phyloP scores from a whole-genome alignment of 257 asterid genomes.

The Solanum rostratum region DNA sequence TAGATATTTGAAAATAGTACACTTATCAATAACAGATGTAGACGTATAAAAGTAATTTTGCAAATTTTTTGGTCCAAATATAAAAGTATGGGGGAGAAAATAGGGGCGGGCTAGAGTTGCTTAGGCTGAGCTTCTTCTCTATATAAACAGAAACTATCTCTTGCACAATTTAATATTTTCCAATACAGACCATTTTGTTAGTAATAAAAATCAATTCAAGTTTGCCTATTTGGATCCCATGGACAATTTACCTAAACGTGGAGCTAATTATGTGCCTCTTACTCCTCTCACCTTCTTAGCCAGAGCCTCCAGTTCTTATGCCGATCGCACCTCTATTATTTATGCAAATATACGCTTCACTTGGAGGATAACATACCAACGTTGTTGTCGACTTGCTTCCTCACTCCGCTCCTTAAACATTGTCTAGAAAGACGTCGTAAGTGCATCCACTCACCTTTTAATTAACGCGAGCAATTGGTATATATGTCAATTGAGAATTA shows the following conservation, averaged over 20 bases:
- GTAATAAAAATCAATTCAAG: background rate
- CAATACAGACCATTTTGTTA: background rate
- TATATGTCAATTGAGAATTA: no score
- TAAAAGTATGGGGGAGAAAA: no score
- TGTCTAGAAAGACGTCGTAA: conserved; percentile 52
- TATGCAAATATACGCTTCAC: conserved; percentile 43
- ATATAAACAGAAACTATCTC: background rate
- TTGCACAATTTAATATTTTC: background rate
- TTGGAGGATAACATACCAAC: conserved; percentile 53
- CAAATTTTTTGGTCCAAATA: no score
- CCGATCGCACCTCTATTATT: conserved; percentile 39
- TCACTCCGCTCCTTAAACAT: conserved; percentile 44
- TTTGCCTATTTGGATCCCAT: background rate
- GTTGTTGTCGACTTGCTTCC: conserved; percentile 74
- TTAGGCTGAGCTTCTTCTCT: background rate
- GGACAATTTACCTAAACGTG: conserved; percentile 55
- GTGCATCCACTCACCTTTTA: background rate
- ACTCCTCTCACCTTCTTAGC: conserved; percentile 63
- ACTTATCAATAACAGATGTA: no score
- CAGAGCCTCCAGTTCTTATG: conserved; percentile 56
- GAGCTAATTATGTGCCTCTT: conserved; percentile 62
- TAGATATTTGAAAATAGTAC: no score
- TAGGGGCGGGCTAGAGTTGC: no score
- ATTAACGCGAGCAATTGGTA: background rate
- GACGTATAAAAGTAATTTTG: no score